Evolutionary conservation across 1,284 basidiomycete genomes (phyloP), one percentile per base, ranked within the genome.

Genomic region (Ustilago nuda): DNA sequence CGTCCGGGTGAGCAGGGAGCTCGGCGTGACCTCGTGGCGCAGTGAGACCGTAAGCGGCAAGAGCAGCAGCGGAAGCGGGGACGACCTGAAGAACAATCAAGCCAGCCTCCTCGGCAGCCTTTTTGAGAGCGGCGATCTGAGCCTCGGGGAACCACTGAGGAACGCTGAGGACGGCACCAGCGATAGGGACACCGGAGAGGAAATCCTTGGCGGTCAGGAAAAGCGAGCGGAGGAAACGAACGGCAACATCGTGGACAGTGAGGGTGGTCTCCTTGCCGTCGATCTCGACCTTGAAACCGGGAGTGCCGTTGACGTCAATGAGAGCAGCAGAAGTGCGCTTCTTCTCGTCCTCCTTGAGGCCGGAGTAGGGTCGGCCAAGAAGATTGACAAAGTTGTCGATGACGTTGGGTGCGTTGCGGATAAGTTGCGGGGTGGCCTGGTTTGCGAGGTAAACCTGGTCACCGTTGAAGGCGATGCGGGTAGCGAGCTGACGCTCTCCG

Each of bases 401-500:
- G 41, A 95, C 97, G 87, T 99, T 99, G 85, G 92, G 89, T 4
- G 93, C 89, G 87, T 99, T 99, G 87, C 98, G 95, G 35, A 99
- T 92, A 55, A 98, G 92, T 86, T 99, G 96, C 11, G 91, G 92
- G 83, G 92, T 94, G 57, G 96, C 96, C 85, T 95, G 94, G 87
- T 94, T 97, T 79, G 96, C 96, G 63, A 97, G 92, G 88, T 99
- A 98, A 45, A 85, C 84, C 76, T 85, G 84, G 68, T 84, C 83
- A 55, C 78, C 95, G 72, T 92, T 91, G 87, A 96, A 99, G 0
- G 95, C 91, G 71, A 99, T 89, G 46, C 94, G 94, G 83, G 93
- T 95, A 0, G 95, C 95, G 83, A 99, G 97, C 88, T 99, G 97
- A 46, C 96, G 92, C 86, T 98, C 96, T 55, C 96, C 96, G 84